Evolutionary conservation across 2,329 filamentous ascomycete species (phyloP), one percentile per base, ranked within the genome.

Genomic region (Penicillium sp.): DNA sequence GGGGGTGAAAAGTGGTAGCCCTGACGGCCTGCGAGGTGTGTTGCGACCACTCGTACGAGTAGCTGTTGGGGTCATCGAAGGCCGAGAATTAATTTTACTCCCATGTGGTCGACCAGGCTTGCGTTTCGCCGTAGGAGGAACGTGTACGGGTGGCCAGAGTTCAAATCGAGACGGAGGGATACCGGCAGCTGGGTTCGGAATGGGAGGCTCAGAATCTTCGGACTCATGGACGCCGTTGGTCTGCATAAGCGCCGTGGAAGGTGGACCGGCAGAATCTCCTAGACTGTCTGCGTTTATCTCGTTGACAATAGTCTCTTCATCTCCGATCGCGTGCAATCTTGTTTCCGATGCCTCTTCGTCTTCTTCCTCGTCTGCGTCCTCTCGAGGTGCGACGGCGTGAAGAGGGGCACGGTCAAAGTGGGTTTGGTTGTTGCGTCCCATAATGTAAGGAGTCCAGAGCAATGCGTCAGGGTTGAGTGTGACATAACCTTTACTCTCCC

Each of bases 381-480:
- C 92, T 31, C 93, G 86, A 5, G 89, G 91, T 11, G 93, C 93
- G 50, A 97, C 90, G 1, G 93, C 89, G 60, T 91, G 92, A 52
- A 97, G 78, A 5, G 90, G 90, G 5, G 87, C 90, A 46, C 92
- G 84, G 68, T 96, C 91, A 65, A 94, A 93, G 65, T 91, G 90
- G 3, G 88, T 88, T 31, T 89, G 85, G 62, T 89, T 92, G 71
- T 85, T 88, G 42, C 91, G 86, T 23, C 94, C 93, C 92, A 97
- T 97, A 37, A 97, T 87, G 71, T 96, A 99, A 0, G 94, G 94
- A 13, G 92, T 97, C 94, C 94, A 99, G 10, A 92, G 88, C 23
- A 99, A 81, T 16, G 87, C 87, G 40, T 88, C 86, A 0, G 89
- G 85, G 61, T 94, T 89, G 31, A 99, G 83, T 65, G 87, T 89